Evolutionary conservation across 2,329 filamentous ascomycete genomes (phyloP), one percentile per base, ranked within the genome.

Genomic region (Aspergillus pseudoviridinutans): DNA sequence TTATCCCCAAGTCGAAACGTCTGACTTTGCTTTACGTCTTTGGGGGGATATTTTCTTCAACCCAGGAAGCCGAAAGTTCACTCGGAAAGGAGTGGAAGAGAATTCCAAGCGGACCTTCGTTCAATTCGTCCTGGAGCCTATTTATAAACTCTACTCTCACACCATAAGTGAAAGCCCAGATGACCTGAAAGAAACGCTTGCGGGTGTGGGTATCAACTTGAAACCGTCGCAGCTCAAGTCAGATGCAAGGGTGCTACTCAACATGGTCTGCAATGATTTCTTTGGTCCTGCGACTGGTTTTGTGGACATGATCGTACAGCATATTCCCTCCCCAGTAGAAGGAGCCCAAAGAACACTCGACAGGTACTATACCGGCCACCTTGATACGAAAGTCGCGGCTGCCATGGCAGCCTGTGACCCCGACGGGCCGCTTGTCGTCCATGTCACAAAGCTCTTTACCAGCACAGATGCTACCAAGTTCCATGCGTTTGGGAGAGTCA

Each of bases 21-120:
- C 86, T 1, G 92, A 96, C 66, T 96, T 99, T 72, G 88, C 90
- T 20, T 84, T 83, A 68, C 84, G 94, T 53, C 79, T 99, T 63
- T 99, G 94, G 94, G 94, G 94, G 24, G 93, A 99, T 71, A 88
- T 99, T 57, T 99, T 94, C 77, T 99, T 89, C 80, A 97, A 97
- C 70, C 91, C 93, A 0, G 82, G 81, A 66, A 96, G 91, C 75
- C 87, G 93, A 61, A 93, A 90, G 56, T 99, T 99, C 68, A 96
- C 91, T 53, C 85, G 94, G 61, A 97, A 96, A 72, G 85, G 87
- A 0, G 78, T 90, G 24, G 93, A 97, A 68, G 87, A 93, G 62
- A 81, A 84, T 12, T 87, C 92, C 4, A 90, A 89, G 73, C 83
- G 94, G 56, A 90, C 91, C 0, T 99, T 99, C 72, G 89, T 97